Evolutionary conservation across 345 rosid genomes (phyloP).

Genomic region (Euphorbia peplus): DNA sequence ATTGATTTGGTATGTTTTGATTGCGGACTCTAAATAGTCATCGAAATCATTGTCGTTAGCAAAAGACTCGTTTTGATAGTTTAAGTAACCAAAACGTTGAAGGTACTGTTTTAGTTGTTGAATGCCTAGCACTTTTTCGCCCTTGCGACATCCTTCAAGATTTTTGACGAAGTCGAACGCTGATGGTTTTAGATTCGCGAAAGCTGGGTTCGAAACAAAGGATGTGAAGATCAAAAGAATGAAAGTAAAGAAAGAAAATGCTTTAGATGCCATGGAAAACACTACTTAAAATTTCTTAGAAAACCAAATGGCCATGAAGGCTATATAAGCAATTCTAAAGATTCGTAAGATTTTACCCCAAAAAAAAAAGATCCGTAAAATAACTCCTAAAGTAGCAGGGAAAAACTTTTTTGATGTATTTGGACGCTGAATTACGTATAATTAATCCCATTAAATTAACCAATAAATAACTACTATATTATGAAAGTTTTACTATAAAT

Average conservation of each 20-base stretch:
- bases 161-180: constrained; percentile 25
- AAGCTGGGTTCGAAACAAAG: background rate
- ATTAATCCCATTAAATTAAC: no score
- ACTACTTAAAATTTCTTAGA: no score
- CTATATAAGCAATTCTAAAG: no score
- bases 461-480: no score
- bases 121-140: constrained; percentile 29
- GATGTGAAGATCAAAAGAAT: background rate
- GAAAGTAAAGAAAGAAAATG: background rate
- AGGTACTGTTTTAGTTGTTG: constrained; percentile 28
- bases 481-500: no score
- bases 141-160: constrained; percentile 35
- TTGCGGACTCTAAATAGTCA: constrained; percentile 27
- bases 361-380: no score
- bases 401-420: no score
- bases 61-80: background rate
- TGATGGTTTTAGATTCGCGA: background rate
- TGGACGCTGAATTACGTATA: no score
- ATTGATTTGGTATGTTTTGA: constrained; percentile 34
- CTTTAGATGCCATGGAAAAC: background rate
- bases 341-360: no score
- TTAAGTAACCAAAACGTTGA: constrained; percentile 34
- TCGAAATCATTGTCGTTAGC: constrained; percentile 29
- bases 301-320: no score
- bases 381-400: no score